Percentiles rank a stretch among this genome's conserved stretches.
phyloP scores from a whole-genome alignment of 2,329 filamentous ascomycete genomes.

The Claviceps sorghi region DNA sequence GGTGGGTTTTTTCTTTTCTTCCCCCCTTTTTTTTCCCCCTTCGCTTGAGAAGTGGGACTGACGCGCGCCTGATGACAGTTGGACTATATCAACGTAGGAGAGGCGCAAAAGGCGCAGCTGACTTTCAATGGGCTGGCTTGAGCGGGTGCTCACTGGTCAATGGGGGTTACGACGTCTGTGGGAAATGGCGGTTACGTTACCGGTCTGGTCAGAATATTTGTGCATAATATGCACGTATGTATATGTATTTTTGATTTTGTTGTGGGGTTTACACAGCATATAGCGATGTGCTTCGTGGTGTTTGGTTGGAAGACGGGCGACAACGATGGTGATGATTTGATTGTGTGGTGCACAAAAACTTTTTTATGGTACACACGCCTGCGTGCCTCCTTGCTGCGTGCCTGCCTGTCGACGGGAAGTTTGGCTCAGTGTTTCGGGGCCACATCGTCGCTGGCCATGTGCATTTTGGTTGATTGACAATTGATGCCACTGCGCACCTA shows the following conservation, averaged over 20 bases:
- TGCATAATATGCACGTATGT: background rate
- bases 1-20: conserved; percentile 10
- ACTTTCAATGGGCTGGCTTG: conserved; percentile 22
- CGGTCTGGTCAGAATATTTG: background rate
- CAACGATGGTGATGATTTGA: background rate
- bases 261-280: background rate
- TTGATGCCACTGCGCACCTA: too few species aligned
- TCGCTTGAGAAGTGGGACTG: conserved; percentile 6
- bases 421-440: too few species aligned
- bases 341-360: background rate
- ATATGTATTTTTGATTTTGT: background rate
- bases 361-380: background rate
- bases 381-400: too few species aligned
- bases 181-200: background rate
- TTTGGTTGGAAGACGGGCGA: background rate
- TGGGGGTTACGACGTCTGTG: background rate
- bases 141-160: background rate
- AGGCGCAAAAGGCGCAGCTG: conserved; percentile 23
- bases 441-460: too few species aligned
- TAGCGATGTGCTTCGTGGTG: background rate
- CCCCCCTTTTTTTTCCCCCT: background rate
- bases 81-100: conserved; percentile 27
- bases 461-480: too few species aligned
- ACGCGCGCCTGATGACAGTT: conserved; percentile 17
- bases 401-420: background rate